Conservation (phyloP, 1,139 yeast species). For the Spencermartinsiella ligniputridi region DNA sequence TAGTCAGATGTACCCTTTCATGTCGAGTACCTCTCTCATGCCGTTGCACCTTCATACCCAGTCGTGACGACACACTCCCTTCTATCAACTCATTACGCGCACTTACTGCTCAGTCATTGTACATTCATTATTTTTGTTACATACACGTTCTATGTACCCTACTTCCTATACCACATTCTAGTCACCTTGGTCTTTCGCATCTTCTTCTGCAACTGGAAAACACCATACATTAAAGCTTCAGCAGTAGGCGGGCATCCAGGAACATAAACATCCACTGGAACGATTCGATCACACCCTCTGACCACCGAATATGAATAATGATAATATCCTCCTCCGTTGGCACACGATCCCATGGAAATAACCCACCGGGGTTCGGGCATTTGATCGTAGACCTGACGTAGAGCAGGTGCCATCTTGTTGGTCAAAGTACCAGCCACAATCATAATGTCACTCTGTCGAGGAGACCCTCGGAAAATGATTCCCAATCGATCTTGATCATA, state of each 20-base stretch:
- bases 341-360: constrained; percentile 92
- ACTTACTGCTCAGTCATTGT: too few relatives aligned
- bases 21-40: too few relatives aligned
- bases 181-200: constrained; percentile 79
- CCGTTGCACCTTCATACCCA: too few relatives aligned
- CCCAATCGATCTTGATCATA: constrained; percentile 93
- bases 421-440: constrained; percentile 92
- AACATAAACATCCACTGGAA: constrained; percentile 86
- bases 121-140: too few relatives aligned
- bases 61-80: too few relatives aligned
- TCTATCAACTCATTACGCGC: too few relatives aligned
- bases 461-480: constrained; percentile 90
- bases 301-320: constrained; percentile 88
- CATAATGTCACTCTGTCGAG: constrained; percentile 91
- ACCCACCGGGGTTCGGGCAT: constrained; percentile 92
- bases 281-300: constrained; percentile 83
- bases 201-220: constrained; percentile 84
- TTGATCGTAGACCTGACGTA: constrained; percentile 90
- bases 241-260: constrained; percentile 95
- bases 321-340: constrained; percentile 92
- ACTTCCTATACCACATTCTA: constrained; percentile 82
- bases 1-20: too few relatives aligned
- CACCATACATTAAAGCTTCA: constrained; percentile 88
- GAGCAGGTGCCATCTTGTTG: constrained; percentile 90
- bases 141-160: constrained; percentile 19